These are phyloP conservation scores for Pseudodiploospora longispora DNA, from an alignment of 2,329 filamentous ascomycete species.

Conservation along the genomic window DNA sequence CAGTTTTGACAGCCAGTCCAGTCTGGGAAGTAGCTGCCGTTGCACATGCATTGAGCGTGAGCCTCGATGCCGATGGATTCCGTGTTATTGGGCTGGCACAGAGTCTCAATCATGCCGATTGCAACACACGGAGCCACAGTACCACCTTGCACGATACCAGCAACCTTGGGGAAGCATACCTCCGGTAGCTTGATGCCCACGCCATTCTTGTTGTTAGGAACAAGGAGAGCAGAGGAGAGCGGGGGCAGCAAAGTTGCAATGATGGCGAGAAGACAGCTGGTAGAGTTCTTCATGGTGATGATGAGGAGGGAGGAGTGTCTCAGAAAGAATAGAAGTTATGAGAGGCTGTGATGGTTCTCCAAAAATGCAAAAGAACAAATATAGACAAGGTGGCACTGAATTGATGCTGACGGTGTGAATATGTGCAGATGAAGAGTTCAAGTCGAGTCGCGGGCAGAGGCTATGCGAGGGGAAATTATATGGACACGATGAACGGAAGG, in stretches of 20 bases:
- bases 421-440: no score
- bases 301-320: background rate
- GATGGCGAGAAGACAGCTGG: conserved; percentile 4
- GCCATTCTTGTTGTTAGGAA: background rate
- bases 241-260: conserved; percentile 9
- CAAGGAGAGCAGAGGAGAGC: conserved; percentile 5
- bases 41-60: conserved; percentile 33
- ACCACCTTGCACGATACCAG: conserved; percentile 7
- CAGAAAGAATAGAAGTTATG: background rate
- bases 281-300: conserved; percentile 11
- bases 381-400: background rate
- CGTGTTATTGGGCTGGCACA: conserved; percentile 23
- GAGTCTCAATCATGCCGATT: conserved; percentile 19
- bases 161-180: conserved; percentile 2
- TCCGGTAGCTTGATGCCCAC: background rate
- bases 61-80: conserved; percentile 14
- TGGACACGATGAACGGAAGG: no score
- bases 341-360: conserved; percentile 1
- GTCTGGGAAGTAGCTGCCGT: conserved; percentile 33
- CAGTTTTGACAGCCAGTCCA: conserved; percentile 35
- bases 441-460: no score
- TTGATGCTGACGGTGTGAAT: no score
- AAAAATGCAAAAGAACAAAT: conserved; percentile 5
- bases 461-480: no score
- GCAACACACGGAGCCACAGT: conserved; percentile 20